Percentiles rank a stretch among this genome's conserved stretches.
Conservation (phyloP, 2,329 filamentous ascomycete genomes). For the Daldinia sp. region DNA sequence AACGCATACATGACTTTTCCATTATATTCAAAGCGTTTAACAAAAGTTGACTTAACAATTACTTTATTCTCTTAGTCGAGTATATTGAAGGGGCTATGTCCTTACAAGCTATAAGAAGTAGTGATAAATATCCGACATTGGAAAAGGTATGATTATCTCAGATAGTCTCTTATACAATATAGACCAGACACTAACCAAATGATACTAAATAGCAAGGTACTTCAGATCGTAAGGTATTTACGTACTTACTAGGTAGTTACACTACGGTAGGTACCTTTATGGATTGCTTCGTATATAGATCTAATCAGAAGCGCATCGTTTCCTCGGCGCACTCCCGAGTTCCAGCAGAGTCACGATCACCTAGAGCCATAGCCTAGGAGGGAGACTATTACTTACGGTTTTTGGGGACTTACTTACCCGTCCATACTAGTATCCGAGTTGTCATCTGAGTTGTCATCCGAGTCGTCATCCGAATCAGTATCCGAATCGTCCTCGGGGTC, state of each 20-base stretch:
- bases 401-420: background rate
- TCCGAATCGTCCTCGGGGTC: too few relatives aligned
- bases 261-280: background rate
- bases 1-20: conserved; percentile 30
- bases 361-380: background rate
- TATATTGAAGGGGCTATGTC: background rate
- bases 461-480: background rate
- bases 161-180: background rate
- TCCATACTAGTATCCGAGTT: background rate
- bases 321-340: background rate
- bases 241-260: background rate
- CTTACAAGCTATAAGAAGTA: background rate
- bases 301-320: background rate
- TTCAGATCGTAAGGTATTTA: background rate
- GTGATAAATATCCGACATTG: background rate
- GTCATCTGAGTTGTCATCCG: background rate
- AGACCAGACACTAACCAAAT: background rate
- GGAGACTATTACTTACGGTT: background rate
- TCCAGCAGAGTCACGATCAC: background rate
- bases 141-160: background rate
- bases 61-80: background rate
- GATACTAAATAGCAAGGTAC: background rate
- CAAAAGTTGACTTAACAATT: background rate
- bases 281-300: background rate
- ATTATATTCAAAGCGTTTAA: background rate